These are phyloP conservation scores for Rhizophora mangle DNA, from an alignment of 345 rosid genomes.

Conservation along the genomic window DNA sequence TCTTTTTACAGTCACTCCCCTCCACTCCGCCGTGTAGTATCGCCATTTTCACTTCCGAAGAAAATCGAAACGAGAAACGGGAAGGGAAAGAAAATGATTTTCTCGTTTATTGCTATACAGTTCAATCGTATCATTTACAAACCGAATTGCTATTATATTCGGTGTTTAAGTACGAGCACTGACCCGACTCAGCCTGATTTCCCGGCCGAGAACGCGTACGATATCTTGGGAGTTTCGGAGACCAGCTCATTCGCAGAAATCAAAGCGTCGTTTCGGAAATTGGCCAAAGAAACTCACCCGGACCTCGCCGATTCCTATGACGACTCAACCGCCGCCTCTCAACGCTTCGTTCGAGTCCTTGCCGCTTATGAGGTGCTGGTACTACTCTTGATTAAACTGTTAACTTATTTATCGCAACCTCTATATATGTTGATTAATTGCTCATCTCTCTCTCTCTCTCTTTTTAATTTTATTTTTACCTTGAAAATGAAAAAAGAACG, in stretches of 20 bases:
- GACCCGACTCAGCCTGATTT: constrained; percentile 53
- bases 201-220: constrained; percentile 63
- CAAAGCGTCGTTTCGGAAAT: constrained; percentile 75
- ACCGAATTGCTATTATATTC: constrained; percentile 19
- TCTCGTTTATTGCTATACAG: constrained; percentile 13
- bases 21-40: too few species aligned
- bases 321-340: constrained; percentile 41
- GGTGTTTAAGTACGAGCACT: constrained; percentile 45
- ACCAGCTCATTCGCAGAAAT: constrained; percentile 73
- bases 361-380: constrained; percentile 82
- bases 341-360: constrained; percentile 74
- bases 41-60: neutral
- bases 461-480: too few species aligned
- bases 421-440: too few species aligned
- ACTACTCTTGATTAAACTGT: neutral
- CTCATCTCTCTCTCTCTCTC: too few species aligned
- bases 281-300: constrained; percentile 93
- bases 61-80: neutral
- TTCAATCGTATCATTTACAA: constrained; percentile 14
- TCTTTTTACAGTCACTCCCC: too few species aligned
- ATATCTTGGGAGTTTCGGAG: constrained; percentile 62
- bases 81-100: constrained; percentile 24
- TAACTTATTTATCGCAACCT: neutral
- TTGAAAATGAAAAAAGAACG: too few species aligned
- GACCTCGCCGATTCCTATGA: constrained; percentile 53